Conservation (phyloP, 1,139 yeast species). For the Pichia sp. region DNA sequence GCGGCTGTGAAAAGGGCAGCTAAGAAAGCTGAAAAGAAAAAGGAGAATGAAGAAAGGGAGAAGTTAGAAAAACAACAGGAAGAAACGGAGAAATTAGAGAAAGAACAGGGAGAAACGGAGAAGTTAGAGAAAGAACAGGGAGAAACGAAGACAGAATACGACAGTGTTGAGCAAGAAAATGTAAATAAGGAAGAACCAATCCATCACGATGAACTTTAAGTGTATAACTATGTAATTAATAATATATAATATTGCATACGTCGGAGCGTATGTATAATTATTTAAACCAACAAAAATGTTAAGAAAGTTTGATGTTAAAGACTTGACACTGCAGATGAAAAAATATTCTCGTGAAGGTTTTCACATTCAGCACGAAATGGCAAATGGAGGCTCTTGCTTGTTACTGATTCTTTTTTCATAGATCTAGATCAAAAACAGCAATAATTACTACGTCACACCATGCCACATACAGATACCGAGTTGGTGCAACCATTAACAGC, state of each 20-base stretch:
- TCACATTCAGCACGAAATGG: not conserved
- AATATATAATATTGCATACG: no score
- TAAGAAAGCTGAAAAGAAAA: slow-evolving; percentile 22
- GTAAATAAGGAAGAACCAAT: not conserved
- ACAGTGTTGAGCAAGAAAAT: not conserved
- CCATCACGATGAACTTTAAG: not conserved
- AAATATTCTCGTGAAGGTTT: not conserved
- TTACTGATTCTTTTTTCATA: not conserved
- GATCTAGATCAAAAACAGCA: not conserved
- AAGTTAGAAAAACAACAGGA: slow-evolving; percentile 6
- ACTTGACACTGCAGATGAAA: not conserved
- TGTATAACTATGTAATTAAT: not conserved
- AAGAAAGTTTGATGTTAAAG: no score
- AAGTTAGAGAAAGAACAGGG: not conserved
- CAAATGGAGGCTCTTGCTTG: not conserved
- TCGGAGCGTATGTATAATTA: no score
- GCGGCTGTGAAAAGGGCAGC: slow-evolving; percentile 15
- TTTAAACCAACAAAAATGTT: no score
- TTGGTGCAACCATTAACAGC: slow-evolving; percentile 26
- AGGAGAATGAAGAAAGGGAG: slow-evolving; percentile 4
- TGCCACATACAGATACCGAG: slow-evolving; percentile 30
- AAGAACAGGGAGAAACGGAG: not conserved
- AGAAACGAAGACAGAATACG: not conserved
- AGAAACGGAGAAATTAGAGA: slow-evolving; percentile 7
- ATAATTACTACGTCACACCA: slow-evolving; percentile 4